A percentile compares a stretch with the other conserved stretches of the same genome.
Evolutionary conservation across 805 yeast species (phyloP).

Genomic region (Sugiyamaella americana): DNA sequence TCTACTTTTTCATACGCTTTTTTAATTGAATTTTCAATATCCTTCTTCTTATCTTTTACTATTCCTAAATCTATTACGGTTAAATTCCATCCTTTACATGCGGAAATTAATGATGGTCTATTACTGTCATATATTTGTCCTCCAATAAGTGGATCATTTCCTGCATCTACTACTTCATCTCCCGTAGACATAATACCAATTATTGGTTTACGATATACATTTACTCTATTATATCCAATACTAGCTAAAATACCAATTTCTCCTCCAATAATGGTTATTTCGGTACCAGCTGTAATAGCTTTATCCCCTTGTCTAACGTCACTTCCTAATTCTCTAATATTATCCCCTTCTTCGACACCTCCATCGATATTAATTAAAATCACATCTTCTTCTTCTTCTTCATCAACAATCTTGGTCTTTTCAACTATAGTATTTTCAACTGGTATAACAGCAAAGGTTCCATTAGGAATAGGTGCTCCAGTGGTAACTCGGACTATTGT

Average conservation of each 20-base stretch:
- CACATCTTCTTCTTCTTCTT: constrained; percentile 36
- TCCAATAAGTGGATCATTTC: constrained; percentile 25
- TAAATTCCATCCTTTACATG: constrained; percentile 34
- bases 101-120: constrained; percentile 41
- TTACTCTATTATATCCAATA: constrained; percentile 37
- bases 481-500: constrained; percentile 45
- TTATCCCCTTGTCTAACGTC: constrained; percentile 39
- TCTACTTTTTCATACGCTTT: constrained; percentile 34
- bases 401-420: constrained; percentile 27
- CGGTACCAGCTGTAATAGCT: constrained; percentile 35
- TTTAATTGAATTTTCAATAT: constrained; percentile 26
- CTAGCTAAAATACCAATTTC: constrained; percentile 46
- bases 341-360: constrained; percentile 38
- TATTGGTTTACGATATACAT: constrained; percentile 38
- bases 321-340: constrained; percentile 44
- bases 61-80: constrained; percentile 46
- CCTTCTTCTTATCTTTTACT: constrained; percentile 37
- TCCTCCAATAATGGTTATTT: constrained; percentile 41
- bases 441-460: constrained; percentile 48
- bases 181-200: constrained; percentile 49
- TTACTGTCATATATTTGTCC: constrained; percentile 49
- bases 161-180: constrained; percentile 40
- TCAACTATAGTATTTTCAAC: constrained; percentile 45
- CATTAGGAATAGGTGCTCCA: constrained; percentile 53
- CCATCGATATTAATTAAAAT: constrained; percentile 36